phyloP scores from a whole-genome alignment of 345 rosid genomes.

The Murraya paniculata region DNA sequence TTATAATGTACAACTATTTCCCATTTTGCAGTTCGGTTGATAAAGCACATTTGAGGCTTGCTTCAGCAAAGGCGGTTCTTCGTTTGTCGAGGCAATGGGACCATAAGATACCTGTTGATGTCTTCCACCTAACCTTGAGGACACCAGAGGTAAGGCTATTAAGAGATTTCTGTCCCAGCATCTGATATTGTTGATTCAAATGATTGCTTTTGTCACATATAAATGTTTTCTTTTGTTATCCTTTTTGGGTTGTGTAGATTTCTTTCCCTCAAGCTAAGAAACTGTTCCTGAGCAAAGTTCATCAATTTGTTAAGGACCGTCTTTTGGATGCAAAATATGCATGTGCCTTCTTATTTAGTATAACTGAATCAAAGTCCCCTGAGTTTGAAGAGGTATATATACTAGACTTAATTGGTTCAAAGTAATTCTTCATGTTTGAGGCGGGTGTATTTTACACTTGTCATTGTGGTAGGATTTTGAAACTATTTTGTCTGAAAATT shows the following conservation, averaged over 20 bases:
- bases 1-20: conserved; percentile 11
- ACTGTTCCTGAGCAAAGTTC: conserved; percentile 73
- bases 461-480: background rate
- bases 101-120: conserved; percentile 73
- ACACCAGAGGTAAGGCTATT: conserved; percentile 61
- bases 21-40: conserved; percentile 66
- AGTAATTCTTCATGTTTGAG: background rate
- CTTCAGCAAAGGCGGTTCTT: conserved; percentile 94
- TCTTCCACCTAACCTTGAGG: conserved; percentile 71
- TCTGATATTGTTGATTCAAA: conserved; percentile 12
- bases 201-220: conserved; percentile 8
- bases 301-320: conserved; percentile 87
- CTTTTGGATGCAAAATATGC: conserved; percentile 85
- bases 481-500: background rate
- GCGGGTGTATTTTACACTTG: conserved; percentile 3
- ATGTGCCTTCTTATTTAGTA: conserved; percentile 66
- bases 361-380: conserved; percentile 40
- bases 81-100: conserved; percentile 91
- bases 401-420: conserved; percentile 26
- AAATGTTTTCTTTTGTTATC: conserved; percentile 2
- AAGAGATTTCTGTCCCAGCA: background rate
- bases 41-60: conserved; percentile 86
- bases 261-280: conserved; percentile 77
- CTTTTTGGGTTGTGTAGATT: conserved; percentile 44
- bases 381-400: conserved; percentile 70